phyloP scores from a whole-genome alignment of 495 filamentous ascomycete genomes.

The Beverwykella pulmonaria region DNA sequence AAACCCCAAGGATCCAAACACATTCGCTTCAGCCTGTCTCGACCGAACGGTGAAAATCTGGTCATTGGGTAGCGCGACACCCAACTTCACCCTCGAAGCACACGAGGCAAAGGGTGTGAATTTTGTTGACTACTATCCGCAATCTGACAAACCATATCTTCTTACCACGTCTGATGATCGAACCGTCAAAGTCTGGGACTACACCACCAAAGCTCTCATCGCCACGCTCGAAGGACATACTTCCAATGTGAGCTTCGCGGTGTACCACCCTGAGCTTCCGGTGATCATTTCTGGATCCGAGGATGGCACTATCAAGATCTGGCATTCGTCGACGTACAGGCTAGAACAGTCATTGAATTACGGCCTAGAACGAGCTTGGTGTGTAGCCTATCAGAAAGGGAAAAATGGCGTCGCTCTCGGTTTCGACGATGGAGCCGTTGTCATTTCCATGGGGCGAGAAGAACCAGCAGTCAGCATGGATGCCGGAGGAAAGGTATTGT shows the following conservation, averaged over 20 bases:
- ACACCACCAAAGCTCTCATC: constrained; percentile 96
- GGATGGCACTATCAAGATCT: constrained; percentile 96
- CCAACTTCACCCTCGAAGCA: constrained; percentile 94
- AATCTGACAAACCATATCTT: constrained; percentile 94
- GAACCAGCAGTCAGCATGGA: constrained; percentile 95
- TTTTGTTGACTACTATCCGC: constrained; percentile 96
- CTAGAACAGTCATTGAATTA: constrained; percentile 95
- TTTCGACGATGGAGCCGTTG: constrained; percentile 97
- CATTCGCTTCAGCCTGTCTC: constrained; percentile 94
- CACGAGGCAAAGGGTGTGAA: constrained; percentile 99
- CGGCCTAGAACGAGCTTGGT: constrained; percentile 94
- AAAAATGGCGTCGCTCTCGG: constrained; percentile 93
- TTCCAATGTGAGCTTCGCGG: constrained; percentile 98
- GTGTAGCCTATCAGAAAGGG: constrained; percentile 90
- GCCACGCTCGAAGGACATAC: constrained; percentile 96
- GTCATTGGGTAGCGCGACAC: constrained; percentile 84
- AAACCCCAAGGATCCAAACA: constrained; percentile 98
- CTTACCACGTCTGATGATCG: constrained; percentile 92
- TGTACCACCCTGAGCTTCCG: constrained; percentile 95
- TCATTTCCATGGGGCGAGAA: constrained; percentile 95
- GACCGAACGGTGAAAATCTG: constrained; percentile 98
- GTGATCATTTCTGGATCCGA: constrained; percentile 99
- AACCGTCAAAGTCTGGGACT: constrained; percentile 85
- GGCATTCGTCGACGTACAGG: constrained; percentile 96
- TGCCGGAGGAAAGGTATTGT: constrained; percentile 79